Conservation (phyloP, 371 early-diverging fungal species). For the Conidiobolus incongruus region DNA sequence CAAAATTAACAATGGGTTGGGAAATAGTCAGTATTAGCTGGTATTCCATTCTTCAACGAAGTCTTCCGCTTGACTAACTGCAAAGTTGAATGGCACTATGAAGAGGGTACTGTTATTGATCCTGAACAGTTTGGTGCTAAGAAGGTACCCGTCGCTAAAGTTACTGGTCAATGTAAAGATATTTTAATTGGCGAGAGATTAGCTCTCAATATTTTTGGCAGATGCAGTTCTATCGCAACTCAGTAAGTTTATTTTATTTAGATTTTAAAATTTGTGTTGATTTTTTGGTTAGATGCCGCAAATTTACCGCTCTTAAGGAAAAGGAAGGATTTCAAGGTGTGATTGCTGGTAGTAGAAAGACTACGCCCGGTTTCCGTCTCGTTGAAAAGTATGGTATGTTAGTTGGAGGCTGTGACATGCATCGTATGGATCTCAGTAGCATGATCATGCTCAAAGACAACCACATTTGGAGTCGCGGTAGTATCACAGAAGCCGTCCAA, state of each 20-base stretch:
- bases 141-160: conserved; percentile 32
- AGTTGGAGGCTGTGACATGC: conserved; percentile 90
- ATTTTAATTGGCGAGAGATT: conserved; percentile 85
- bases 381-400: conserved; percentile 95
- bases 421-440: conserved; percentile 86
- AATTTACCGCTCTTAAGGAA: conserved; percentile 40
- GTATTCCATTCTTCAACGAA: conserved; percentile 86
- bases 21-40: conserved; percentile 64
- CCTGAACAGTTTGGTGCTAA: conserved; percentile 23
- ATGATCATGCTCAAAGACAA: conserved; percentile 99
- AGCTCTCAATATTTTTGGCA: conserved; percentile 81
- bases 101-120: conserved; percentile 57
- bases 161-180: conserved; percentile 62
- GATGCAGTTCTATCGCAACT: conserved; percentile 87
- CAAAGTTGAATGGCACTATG: conserved; percentile 63
- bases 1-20: no score
- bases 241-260: conserved; percentile 14
- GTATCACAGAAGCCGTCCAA: conserved; percentile 72
- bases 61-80: conserved; percentile 78
- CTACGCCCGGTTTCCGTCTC: conserved; percentile 92
- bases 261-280: neutral
- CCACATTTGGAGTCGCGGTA: conserved; percentile 88
- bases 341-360: conserved; percentile 92
- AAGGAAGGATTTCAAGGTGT: conserved; percentile 56
- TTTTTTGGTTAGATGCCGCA: conserved; percentile 18